These are phyloP conservation scores for Pythium aquatile DNA, from an alignment of 352 stramenopile species.

Conservation along the genomic window DNA sequence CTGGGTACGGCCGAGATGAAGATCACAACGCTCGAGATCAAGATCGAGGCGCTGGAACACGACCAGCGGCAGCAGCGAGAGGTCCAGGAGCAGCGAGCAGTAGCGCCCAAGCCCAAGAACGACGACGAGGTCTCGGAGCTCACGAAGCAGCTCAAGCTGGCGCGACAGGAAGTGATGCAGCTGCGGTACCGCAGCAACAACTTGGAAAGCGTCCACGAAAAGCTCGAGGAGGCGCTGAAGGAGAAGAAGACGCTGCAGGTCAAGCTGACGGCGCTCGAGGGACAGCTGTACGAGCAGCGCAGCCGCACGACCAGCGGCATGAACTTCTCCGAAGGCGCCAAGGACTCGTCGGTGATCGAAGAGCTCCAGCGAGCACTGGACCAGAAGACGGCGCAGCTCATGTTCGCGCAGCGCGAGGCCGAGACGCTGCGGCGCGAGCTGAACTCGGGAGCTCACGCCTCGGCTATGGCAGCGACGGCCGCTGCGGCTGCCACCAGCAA, in stretches of 20 bases:
- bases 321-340: conserved; percentile 37
- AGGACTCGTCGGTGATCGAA: conserved; percentile 37
- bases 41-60: conserved; percentile 35
- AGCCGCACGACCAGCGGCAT: conserved; percentile 61
- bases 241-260: conserved; percentile 77
- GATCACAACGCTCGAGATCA: conserved; percentile 40
- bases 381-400: conserved; percentile 49
- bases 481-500: not conserved
- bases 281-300: conserved; percentile 75
- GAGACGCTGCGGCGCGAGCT: conserved; percentile 39
- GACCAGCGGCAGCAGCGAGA: conserved; percentile 22
- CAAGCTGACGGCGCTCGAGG: conserved; percentile 76
- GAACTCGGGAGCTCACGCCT: conserved; percentile 6
- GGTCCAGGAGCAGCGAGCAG: conserved; percentile 25
- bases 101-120: conserved; percentile 25
- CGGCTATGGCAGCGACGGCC: not conserved
- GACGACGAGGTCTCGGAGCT: conserved; percentile 55
- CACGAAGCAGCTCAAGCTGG: conserved; percentile 73
- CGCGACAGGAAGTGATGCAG: conserved; percentile 82
- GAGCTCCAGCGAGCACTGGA: conserved; percentile 62
- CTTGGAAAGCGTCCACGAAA: conserved; percentile 64
- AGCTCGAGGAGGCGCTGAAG: conserved; percentile 68
- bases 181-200: conserved; percentile 82
- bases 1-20: conserved; percentile 36
- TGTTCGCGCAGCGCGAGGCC: conserved; percentile 46